These are phyloP conservation scores for Madurella fahalii DNA, from an alignment of 2,329 filamentous ascomycete genomes.

Conservation along the genomic window DNA sequence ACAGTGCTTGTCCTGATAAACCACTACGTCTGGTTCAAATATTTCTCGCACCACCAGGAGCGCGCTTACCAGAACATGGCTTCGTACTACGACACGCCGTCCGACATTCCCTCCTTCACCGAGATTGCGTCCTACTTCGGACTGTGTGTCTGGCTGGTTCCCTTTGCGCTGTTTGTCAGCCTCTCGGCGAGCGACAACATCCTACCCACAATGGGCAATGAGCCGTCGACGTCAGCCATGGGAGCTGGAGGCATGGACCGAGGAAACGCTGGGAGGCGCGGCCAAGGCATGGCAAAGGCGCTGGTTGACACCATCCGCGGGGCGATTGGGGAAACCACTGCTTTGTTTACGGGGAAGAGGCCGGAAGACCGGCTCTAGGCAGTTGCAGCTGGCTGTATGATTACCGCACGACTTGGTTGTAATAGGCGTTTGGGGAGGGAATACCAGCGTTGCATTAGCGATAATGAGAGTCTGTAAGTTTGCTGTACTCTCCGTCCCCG, in stretches of 20 bases:
- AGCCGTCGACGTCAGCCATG: slow-evolving; percentile 45
- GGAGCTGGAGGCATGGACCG: slow-evolving; percentile 39
- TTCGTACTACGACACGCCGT: slow-evolving; percentile 58
- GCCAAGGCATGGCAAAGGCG: slow-evolving; percentile 64
- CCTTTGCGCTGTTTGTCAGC: slow-evolving; percentile 92
- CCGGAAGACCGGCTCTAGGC: slow-evolving; percentile 27
- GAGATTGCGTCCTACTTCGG: slow-evolving; percentile 97
- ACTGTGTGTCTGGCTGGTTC: slow-evolving; percentile 92
- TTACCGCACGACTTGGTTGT: not conserved
- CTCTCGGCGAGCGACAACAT: slow-evolving; percentile 93
- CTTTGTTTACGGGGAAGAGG: slow-evolving; percentile 39
- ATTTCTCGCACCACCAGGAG: slow-evolving; percentile 70
- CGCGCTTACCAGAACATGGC: slow-evolving; percentile 53
- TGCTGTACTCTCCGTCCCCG: not conserved
- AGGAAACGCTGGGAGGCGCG: slow-evolving; percentile 42
- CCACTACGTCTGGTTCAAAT: slow-evolving; percentile 92
- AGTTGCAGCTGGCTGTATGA: not conserved
- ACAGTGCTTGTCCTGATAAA: slow-evolving; percentile 80
- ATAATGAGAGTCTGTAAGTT: not conserved
- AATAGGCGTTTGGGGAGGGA: not conserved
- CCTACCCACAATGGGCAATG: slow-evolving; percentile 83
- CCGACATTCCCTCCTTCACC: slow-evolving; percentile 73
- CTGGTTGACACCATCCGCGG: slow-evolving; percentile 56
- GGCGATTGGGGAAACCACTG: slow-evolving; percentile 45
- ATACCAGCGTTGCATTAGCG: not conserved